Evolutionary conservation across 2,329 filamentous ascomycete species (phyloP), one percentile per base, ranked within the genome.

Genomic region (Ilyonectria sp.): DNA sequence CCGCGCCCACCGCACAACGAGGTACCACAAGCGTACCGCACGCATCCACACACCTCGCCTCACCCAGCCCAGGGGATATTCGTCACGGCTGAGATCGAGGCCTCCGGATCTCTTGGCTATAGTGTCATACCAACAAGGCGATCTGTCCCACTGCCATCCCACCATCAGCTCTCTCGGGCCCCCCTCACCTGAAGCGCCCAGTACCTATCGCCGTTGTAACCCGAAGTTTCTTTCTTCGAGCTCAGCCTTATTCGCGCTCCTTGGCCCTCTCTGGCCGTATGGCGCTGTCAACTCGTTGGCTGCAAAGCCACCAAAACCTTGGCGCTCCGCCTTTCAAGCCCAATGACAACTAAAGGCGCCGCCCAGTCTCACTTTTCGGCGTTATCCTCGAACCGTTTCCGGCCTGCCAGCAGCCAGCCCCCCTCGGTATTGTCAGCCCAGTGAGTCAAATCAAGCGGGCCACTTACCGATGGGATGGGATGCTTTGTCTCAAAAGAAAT

Each of bases 71-170:
- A 26, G 47, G 37, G 26, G 17, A 21, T 37, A 61, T 35, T 23
- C 35, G 58, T 54, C 37, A 26, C 17, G 35, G 37, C 40, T 54
- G 50, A 29, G 59, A 61, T 61, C 59, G 59, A 61, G 59, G 50
- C 50, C 50, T 62, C 59, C 59, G n/a, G 33, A 62, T 62, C 50
- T 55, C 59, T 55, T 55, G 40, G 59, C 59, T 19, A 19, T 15
- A 21, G 13, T 43, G 29, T 50, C 55, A 9, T 37, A 31, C n/a
- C 56, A 49, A 50, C 49, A 26, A 26, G 26, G 10, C n/a, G 44
- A 49, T 21, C 31, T 40, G 26, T 54, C 23, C 19, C 29, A 43
- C 46, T 47, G 21, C 46, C 17, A 10, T 15, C 33, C 33, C 43
- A 10, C 11, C 21, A 35, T 43, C 37, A 11, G 47, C 23, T 35